Conservation (phyloP, 768 basidiomycete species). For the Gymnopilus dilepis region DNA sequence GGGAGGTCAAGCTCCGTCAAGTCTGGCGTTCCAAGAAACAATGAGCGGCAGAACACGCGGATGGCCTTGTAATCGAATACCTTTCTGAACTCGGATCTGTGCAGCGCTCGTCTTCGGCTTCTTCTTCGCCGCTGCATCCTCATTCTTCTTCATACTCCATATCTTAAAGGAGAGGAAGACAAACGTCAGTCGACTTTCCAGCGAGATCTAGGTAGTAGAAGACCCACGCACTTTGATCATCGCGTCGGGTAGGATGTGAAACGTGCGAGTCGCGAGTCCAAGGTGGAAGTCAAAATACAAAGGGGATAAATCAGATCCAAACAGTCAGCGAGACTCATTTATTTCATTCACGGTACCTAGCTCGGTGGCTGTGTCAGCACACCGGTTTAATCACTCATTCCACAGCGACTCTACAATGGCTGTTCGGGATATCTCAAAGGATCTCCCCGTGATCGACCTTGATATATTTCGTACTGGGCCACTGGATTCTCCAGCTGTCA, state of each 20-base stretch:
- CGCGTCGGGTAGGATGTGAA: slow-evolving; percentile 31
- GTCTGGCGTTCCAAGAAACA: slow-evolving; percentile 52
- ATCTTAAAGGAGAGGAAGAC: slow-evolving; percentile 60
- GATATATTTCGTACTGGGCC: slow-evolving; percentile 66
- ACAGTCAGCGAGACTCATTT: slow-evolving; percentile 32
- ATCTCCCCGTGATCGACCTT: slow-evolving; percentile 79
- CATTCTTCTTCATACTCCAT: slow-evolving; percentile 99
- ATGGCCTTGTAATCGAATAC: slow-evolving; percentile 44
- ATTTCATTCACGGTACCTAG: slow-evolving; percentile 24
- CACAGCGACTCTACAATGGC: slow-evolving; percentile 40
- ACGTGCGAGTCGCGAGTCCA: slow-evolving; percentile 38
- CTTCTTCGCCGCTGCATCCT: slow-evolving; percentile 96
- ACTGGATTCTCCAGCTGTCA: slow-evolving; percentile 49
- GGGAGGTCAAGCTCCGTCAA: slow-evolving; percentile 96
- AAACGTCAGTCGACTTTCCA: slow-evolving; percentile 8
- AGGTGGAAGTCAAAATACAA: slow-evolving; percentile 35
- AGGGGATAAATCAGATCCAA: slow-evolving; percentile 29
- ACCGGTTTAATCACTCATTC: too few species aligned
- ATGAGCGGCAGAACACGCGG: background rate
- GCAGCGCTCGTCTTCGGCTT: slow-evolving; percentile 98
- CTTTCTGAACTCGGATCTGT: slow-evolving; percentile 99
- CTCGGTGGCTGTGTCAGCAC: slow-evolving; percentile 31
- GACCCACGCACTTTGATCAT: slow-evolving; percentile 51
- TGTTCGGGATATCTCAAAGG: slow-evolving; percentile 46
- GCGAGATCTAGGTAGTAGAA: background rate